Evolutionary conservation across 1,284 basidiomycete genomes (phyloP).

Genomic region (Ganoderma resinaceum): DNA sequence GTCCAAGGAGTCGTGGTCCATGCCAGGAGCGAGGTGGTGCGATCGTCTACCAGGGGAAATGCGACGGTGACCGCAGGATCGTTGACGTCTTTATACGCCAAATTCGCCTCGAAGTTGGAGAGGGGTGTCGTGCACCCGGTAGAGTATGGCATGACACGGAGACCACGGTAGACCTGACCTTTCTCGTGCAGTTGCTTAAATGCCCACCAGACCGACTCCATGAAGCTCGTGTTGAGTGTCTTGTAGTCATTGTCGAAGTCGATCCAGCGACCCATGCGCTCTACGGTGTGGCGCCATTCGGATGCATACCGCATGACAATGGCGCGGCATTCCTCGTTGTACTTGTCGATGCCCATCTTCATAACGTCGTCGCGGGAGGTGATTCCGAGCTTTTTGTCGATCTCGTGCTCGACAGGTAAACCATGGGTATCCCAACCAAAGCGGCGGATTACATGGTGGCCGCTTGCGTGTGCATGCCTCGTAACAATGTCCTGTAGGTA

Average conservation of each 20-base stretch:
- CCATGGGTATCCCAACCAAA: constrained; percentile 99
- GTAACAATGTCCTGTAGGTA: constrained; percentile 88
- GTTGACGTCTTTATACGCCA: constrained; percentile 92
- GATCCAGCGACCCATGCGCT: constrained; percentile 99
- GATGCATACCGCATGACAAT: constrained; percentile 98
- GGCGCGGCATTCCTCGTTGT: constrained; percentile 96
- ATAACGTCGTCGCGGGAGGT: constrained; percentile 94
- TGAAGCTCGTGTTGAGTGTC: constrained; percentile 92
- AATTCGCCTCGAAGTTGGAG: constrained; percentile 97
- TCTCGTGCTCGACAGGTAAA: constrained; percentile 98
- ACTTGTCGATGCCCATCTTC: constrained; percentile 95
- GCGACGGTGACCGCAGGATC: constrained; percentile 96
- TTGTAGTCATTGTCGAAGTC: constrained; percentile 99
- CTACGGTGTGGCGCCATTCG: constrained; percentile 95
- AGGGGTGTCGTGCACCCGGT: constrained; percentile 96
- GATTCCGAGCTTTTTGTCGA: constrained; percentile 97
- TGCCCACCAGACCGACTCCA: constrained; percentile 99
- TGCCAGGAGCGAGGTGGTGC: constrained; percentile 89
- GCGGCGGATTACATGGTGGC: constrained; percentile 92
- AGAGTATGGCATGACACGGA: constrained; percentile 98
- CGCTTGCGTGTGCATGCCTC: constrained; percentile 92
- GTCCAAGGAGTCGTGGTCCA: constrained; percentile 99
- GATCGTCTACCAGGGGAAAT: constrained; percentile 94
- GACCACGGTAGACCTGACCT: constrained; percentile 92
- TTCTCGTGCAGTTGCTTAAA: constrained; percentile 94